These are phyloP conservation scores for Ophiostoma himal-ulmi DNA, from an alignment of 2,329 filamentous ascomycete species.

Conservation along the genomic window DNA sequence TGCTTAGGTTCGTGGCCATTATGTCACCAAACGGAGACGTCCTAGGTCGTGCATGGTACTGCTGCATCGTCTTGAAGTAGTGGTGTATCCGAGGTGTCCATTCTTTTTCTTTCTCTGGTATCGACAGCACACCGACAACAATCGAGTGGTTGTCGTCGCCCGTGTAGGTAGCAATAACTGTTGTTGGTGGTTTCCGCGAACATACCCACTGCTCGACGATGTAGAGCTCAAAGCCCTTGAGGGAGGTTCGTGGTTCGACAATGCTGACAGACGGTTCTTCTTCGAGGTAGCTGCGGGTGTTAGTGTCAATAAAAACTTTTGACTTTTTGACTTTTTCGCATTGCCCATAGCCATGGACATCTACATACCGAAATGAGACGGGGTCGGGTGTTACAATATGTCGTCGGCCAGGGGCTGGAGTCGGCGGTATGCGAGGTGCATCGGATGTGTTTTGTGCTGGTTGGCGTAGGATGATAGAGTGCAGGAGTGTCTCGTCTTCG, in stretches of 20 bases:
- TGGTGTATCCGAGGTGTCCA: constrained; percentile 76
- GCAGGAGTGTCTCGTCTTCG: constrained; percentile 14
- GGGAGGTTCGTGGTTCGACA: constrained; percentile 61
- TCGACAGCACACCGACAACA: constrained; percentile 71
- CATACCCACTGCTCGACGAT: constrained; percentile 97
- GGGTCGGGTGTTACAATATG: constrained; percentile 55
- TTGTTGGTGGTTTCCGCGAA: constrained; percentile 81
- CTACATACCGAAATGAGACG: constrained; percentile 40
- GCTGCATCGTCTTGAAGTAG: constrained; percentile 80
- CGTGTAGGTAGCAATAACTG: constrained; percentile 88
- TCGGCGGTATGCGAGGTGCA: background rate
- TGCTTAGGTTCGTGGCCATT: constrained; percentile 90
- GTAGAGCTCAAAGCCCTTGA: constrained; percentile 87
- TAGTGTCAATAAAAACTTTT: background rate
- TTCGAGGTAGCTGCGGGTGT: constrained; percentile 55
- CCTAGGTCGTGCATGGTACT: constrained; percentile 77
- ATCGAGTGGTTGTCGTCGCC: constrained; percentile 75
- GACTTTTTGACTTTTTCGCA: no score
- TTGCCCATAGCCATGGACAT: background rate
- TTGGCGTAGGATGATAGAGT: constrained; percentile 12
- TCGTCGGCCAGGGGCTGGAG: constrained; percentile 33
- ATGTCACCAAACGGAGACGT: constrained; percentile 76
- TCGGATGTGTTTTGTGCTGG: constrained; percentile 4
- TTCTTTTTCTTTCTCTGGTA: constrained; percentile 69
- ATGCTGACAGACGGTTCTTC: constrained; percentile 73